phyloP scores from a whole-genome alignment of 495 filamentous ascomycete species.

The Cetradonia linearis region DNA sequence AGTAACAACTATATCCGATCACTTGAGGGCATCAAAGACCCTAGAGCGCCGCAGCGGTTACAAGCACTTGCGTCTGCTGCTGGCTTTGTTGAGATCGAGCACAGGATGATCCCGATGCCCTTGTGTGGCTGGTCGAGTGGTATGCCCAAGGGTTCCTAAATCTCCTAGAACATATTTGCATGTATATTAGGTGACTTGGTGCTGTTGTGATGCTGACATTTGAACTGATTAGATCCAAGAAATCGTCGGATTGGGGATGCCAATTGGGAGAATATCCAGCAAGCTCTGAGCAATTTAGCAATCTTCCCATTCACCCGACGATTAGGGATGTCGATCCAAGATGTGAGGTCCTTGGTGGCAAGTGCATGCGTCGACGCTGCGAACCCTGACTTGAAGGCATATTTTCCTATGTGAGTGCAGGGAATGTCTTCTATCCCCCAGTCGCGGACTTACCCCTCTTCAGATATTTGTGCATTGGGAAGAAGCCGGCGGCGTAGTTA shows the following conservation, averaged over 20 bases:
- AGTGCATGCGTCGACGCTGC: slow-evolving; percentile 58
- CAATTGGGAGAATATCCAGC: slow-evolving; percentile 51
- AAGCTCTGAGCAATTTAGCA: slow-evolving; percentile 50
- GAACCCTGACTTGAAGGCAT: slow-evolving; percentile 56
- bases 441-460: not conserved
- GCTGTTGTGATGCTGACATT: slow-evolving; percentile 1
- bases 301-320: slow-evolving; percentile 52
- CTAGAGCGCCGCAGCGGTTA: slow-evolving; percentile 55
- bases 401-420: slow-evolving; percentile 60
- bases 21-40: slow-evolving; percentile 58
- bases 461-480: slow-evolving; percentile 50
- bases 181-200: not conserved
- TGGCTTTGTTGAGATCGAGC: slow-evolving; percentile 67
- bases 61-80: slow-evolving; percentile 50
- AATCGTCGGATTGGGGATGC: slow-evolving; percentile 51
- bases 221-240: slow-evolving; percentile 40
- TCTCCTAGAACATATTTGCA: not conserved
- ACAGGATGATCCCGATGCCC: slow-evolving; percentile 58
- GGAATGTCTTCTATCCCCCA: not conserved
- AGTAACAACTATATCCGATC: slow-evolving; percentile 58
- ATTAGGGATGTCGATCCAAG: slow-evolving; percentile 50
- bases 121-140: slow-evolving; percentile 66
- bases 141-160: slow-evolving; percentile 30
- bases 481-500: slow-evolving; percentile 32
- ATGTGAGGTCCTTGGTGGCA: slow-evolving; percentile 54